phyloP scores from a whole-genome alignment of 345 rosid genomes.

The Balakata baccata region DNA sequence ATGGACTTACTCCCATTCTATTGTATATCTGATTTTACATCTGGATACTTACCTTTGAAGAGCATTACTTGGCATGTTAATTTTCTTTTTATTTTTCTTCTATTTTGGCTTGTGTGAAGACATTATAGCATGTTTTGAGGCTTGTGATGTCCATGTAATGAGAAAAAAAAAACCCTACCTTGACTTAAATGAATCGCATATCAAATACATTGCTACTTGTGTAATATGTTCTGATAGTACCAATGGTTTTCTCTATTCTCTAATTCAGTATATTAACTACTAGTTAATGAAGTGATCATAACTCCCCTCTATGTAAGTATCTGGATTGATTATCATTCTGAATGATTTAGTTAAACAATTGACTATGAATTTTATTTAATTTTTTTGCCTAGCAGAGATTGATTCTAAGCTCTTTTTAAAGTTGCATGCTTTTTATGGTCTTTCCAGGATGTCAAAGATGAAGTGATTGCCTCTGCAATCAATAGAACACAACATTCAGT shows the following conservation, averaged over 20 bases:
- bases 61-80: background rate
- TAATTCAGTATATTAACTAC: background rate
- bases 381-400: background rate
- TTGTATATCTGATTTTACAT: too few species aligned
- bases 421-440: background rate
- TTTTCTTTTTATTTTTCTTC: background rate
- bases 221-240: background rate
- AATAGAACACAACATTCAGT: conserved; percentile 16
- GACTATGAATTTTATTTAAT: background rate
- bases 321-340: background rate
- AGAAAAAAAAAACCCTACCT: too few species aligned
- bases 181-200: too few species aligned
- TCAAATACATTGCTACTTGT: background rate
- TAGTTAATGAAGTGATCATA: background rate
- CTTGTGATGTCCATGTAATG: too few species aligned
- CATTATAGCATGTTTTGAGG: too few species aligned
- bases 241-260: background rate
- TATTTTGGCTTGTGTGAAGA: background rate
- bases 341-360: too few species aligned
- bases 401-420: conserved; percentile 1
- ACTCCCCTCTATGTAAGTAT: background rate
- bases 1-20: too few species aligned
- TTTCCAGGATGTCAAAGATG: conserved; percentile 31
- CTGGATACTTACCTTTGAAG: background rate
- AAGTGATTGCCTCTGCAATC: conserved; percentile 11